Base-by-base conservation (phyloP, 345 rosid genomes). In the Aethionema arabicum region DNA sequence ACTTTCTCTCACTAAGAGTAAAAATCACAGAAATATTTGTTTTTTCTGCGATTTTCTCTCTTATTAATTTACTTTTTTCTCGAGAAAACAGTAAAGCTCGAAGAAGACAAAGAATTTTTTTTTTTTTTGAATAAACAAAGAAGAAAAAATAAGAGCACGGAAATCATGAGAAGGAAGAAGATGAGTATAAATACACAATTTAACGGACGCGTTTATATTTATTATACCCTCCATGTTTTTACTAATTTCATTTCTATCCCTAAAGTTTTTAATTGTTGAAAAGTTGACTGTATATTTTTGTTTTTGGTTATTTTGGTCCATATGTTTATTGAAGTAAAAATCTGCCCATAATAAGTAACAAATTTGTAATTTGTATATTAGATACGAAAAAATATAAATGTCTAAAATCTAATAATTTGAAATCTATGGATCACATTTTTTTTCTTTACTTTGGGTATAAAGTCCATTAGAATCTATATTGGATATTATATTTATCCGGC, bases 1-100 rank as follows among this genome's bases (percentile, higher is more conserved):
- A 49, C 57, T 58, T 52, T 52, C 61, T 69, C 74, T 55, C 49
- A 63, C 30, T 56, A 52, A 55, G 59, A 43, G 50, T 57, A 47
- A 43, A 54, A 57, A 71, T 41, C 68, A 70, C 67, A 40, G 61
- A 3, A 8, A 6, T 15, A 38, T 31, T 69, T 61, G 51, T 27
- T 29, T 8, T 32, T 43, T 49, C 68, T 63, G 47, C 48, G 43
- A 45, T 45, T 69, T 55, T 63, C 74, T 63, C 69, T 63, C 8
- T 52, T 9, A 41, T 10, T 41, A 36, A 21, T 35, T 21, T 0
- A 38, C 29, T 32, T 47, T 68, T 11, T 16, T 44, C 39, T 48
- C 66, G 48, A 68, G 45, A 48, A 53, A 63, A 60, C 60, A 21
- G 73, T 51, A 59, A 14, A 57, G 47, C 40, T 45, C 27, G 59